A percentile compares a stretch with the other conserved stretches of the same genome.
Evolutionary conservation across 2,329 filamentous ascomycete genomes (phyloP).

Genomic region (Nigrograna mackinnonii): DNA sequence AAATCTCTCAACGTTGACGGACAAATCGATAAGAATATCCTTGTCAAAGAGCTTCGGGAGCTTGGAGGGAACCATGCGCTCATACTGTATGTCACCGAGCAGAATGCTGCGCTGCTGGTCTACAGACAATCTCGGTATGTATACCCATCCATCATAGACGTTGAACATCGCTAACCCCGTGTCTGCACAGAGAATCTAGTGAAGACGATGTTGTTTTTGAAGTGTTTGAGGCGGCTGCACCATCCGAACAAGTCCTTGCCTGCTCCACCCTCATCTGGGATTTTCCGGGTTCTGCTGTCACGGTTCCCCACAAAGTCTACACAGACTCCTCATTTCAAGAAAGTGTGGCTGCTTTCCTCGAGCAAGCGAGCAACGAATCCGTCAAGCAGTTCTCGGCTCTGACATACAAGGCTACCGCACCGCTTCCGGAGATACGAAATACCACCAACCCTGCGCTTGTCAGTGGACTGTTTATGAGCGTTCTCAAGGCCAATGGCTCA

Average conservation of each 20-base stretch:
- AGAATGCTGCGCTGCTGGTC: constrained; percentile 55
- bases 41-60: constrained; percentile 20
- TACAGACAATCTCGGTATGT: constrained; percentile 37
- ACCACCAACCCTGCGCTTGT: constrained; percentile 62
- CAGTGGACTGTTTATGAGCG: constrained; percentile 61
- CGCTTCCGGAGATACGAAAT: constrained; percentile 60
- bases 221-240: constrained; percentile 63
- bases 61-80: constrained; percentile 31
- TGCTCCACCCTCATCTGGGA: constrained; percentile 59
- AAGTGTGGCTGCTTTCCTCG: constrained; percentile 56
- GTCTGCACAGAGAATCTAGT: no score
- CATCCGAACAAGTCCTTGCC: constrained; percentile 56
- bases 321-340: constrained; percentile 49
- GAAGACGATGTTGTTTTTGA: constrained; percentile 54
- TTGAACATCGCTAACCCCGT: no score
- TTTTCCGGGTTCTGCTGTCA: constrained; percentile 61
- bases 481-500: constrained; percentile 60
- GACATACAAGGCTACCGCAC: constrained; percentile 55
- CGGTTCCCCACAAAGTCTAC: constrained; percentile 48
- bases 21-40: constrained; percentile 21
- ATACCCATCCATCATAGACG: no score
- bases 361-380: constrained; percentile 58
- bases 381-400: constrained; percentile 58
- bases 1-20: constrained; percentile 24
- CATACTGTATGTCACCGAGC: constrained; percentile 50